These are phyloP conservation scores for Mycena venus DNA, from an alignment of 768 basidiomycete genomes.

Conservation along the genomic window DNA sequence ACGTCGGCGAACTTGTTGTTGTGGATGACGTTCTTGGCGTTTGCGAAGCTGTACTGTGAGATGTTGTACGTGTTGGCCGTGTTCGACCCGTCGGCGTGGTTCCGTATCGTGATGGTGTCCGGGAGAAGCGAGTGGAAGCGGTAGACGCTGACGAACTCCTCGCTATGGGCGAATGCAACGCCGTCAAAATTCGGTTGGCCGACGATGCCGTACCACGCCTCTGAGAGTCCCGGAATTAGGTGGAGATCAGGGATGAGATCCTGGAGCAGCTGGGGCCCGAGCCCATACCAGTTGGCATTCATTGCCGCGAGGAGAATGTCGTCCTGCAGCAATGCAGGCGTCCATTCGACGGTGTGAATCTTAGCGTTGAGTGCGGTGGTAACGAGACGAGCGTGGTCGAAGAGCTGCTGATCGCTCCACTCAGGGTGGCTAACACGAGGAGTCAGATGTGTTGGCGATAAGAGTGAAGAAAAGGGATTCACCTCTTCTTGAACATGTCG, in stretches of 20 bases:
- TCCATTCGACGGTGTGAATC: conserved; percentile 31
- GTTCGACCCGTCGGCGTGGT: neutral
- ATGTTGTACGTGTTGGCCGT: conserved; percentile 19
- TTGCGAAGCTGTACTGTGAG: conserved; percentile 15
- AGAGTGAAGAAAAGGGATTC: neutral
- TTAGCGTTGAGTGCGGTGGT: conserved; percentile 31
- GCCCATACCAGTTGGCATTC: conserved; percentile 24
- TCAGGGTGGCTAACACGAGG: neutral
- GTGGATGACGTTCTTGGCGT: conserved; percentile 20
- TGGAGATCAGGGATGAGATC: neutral
- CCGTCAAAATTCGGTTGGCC: conserved; percentile 24
- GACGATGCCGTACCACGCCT: conserved; percentile 13
- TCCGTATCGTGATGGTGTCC: conserved; percentile 26
- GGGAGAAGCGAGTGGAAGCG: conserved; percentile 26
- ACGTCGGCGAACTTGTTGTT: conserved; percentile 22
- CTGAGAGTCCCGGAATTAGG: neutral
- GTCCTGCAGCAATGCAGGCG: conserved; percentile 17
- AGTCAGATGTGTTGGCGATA: neutral
- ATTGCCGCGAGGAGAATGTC: neutral
- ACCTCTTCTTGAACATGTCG: conserved; percentile 27
- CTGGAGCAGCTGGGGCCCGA: conserved; percentile 9
- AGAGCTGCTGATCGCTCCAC: conserved; percentile 22
- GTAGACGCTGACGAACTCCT: conserved; percentile 28
- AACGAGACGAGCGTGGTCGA: conserved; percentile 29
- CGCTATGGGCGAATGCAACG: conserved; percentile 25